phyloP scores from a whole-genome alignment of 371 early-diverging fungal species.

The Fennellomyces sp. region DNA sequence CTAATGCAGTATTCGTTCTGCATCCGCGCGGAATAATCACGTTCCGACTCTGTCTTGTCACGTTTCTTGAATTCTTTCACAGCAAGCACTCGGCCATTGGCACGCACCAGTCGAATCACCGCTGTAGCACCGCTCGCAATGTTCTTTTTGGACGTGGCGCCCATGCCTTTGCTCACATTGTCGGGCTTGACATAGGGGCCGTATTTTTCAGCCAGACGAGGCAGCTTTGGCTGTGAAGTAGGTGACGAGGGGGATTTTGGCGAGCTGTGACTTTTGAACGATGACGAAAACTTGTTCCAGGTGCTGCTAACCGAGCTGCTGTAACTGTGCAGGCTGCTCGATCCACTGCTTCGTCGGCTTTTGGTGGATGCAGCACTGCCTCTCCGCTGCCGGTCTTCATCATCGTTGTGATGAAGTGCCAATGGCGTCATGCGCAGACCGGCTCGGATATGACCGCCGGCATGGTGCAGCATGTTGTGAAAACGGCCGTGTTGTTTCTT shows the following conservation, averaged over 20 bases:
- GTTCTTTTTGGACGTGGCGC: constrained; percentile 38
- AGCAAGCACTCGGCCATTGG: constrained; percentile 22
- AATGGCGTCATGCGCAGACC: constrained; percentile 32
- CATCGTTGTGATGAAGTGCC: constrained; percentile 1
- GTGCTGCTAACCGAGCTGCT: constrained; percentile 7
- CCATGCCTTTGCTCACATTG: constrained; percentile 32
- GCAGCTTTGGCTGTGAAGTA: neutral
- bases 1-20: constrained; percentile 78
- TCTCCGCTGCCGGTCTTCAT: neutral
- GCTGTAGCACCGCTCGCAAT: constrained; percentile 54
- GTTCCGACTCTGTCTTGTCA: constrained; percentile 56
- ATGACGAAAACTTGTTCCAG: constrained; percentile 6
- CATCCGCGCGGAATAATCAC: constrained; percentile 68
- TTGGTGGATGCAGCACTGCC: neutral
- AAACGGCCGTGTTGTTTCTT: constrained; percentile 14
- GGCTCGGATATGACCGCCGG: constrained; percentile 19
- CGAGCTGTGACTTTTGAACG: neutral
- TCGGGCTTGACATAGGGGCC: constrained; percentile 39
- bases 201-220: constrained; percentile 31
- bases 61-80: constrained; percentile 69
- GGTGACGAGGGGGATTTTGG: neutral
- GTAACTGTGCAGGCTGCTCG: constrained; percentile 3
- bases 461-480: constrained; percentile 16
- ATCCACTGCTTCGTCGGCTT: constrained; percentile 6
- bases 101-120: constrained; percentile 72